These are phyloP conservation scores for Trypanosoma scelopori DNA, from an alignment of 208 protist genomes.

Conservation along the genomic window DNA sequence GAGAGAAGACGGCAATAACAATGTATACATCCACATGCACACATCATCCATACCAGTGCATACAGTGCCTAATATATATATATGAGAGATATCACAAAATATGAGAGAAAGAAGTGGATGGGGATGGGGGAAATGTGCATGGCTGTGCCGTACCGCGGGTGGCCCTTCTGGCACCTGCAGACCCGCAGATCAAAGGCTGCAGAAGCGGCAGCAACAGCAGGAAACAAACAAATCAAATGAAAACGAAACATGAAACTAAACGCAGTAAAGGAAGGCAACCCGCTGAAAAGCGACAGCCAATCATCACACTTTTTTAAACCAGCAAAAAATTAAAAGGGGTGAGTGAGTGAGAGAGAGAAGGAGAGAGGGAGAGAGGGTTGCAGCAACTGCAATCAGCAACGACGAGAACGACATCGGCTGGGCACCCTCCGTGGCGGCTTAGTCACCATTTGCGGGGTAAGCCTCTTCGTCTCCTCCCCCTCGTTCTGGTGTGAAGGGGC, in stretches of 20 bases:
- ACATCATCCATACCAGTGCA: not conserved
- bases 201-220: slow-evolving; percentile 6
- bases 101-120: not conserved
- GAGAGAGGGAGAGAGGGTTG: not conserved
- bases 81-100: slow-evolving; percentile 1
- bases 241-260: slow-evolving; percentile 10
- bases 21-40: slow-evolving; percentile 9
- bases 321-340: not conserved
- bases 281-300: not conserved
- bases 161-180: not conserved
- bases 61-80: slow-evolving; percentile 12
- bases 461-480: not conserved
- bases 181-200: not conserved
- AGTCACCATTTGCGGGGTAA: not conserved
- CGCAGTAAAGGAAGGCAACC: not conserved
- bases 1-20: not conserved
- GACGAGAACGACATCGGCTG: not conserved
- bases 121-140: not conserved
- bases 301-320: too few species aligned
- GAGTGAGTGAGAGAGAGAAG: too few species aligned
- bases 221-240: not conserved
- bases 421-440: slow-evolving; percentile 1
- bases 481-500: not conserved
- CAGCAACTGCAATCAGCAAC: not conserved
- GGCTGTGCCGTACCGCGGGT: not conserved